Percentiles rank a stretch among this genome's conserved stretches.
These are phyloP conservation scores for Lagenidium giganteum DNA, from an alignment of 352 stramenopile genomes.

Conservation along the genomic window DNA sequence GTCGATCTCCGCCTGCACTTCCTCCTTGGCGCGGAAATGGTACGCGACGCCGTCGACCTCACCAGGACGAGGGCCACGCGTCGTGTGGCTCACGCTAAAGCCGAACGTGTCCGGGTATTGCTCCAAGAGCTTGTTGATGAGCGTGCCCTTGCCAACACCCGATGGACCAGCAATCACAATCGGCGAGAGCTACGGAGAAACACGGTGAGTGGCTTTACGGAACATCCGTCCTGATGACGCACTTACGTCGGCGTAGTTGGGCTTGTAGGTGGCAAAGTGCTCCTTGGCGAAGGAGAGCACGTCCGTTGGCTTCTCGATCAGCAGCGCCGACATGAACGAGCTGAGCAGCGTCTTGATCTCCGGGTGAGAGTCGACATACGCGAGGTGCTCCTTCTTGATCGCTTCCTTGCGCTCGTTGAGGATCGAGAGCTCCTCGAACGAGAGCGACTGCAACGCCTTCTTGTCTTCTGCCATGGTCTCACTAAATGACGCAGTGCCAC, in stretches of 20 bases:
- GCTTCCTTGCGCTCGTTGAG: conserved; percentile 84
- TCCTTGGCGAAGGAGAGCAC: conserved; percentile 73
- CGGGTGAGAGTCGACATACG: conserved; percentile 77
- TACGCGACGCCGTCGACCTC: conserved; percentile 97
- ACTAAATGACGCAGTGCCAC: neutral
- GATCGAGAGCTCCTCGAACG: conserved; percentile 79
- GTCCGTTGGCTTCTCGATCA: conserved; percentile 84
- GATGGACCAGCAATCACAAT: conserved; percentile 90
- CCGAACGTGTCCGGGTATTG: conserved; percentile 87
- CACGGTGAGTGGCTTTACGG: neutral
- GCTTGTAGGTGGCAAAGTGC: conserved; percentile 78
- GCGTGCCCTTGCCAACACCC: conserved; percentile 94
- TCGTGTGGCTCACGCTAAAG: conserved; percentile 98
- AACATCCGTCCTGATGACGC: neutral
- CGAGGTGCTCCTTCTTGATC: conserved; percentile 81
- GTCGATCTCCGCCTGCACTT: conserved; percentile 93
- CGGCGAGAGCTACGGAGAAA: conserved; percentile 43
- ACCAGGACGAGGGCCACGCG: conserved; percentile 87
- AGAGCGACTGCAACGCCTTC: conserved; percentile 64
- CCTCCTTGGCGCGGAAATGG: conserved; percentile 93
- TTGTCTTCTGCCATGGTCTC: conserved; percentile 21
- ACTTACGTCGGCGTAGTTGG: conserved; percentile 34
- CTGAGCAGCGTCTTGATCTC: conserved; percentile 89
- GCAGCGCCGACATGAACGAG: conserved; percentile 80
- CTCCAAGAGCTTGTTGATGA: conserved; percentile 91